Evolutionary conservation across 2,329 filamentous ascomycete species (phyloP), one percentile per base, ranked within the genome.

Genomic region (Cladorrhinum sp.): DNA sequence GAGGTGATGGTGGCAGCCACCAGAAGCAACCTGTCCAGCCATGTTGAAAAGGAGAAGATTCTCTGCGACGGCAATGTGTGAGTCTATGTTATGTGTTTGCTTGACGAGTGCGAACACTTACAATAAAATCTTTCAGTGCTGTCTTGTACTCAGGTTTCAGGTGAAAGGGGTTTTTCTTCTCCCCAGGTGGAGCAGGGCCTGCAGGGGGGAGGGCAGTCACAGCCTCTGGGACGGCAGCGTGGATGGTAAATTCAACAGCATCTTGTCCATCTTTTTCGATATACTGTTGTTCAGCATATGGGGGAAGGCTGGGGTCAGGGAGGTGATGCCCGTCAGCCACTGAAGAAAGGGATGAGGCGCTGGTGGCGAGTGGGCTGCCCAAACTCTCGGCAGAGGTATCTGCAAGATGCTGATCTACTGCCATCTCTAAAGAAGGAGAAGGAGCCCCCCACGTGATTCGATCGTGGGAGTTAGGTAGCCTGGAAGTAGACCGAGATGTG

Each of bases 31-130:
- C 79, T 76, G 64, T 86, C 83, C 75, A 78, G 80, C 70, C 74
- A 76, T 57, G 76, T 81, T 16, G 82, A 82, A 73, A 84, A 85
- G 6, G 73, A 71, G 63, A 85, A 86, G 50, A 85, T 77, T n/a
- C 69, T 64, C 71, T 72, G 30, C 12, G 2, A 2, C 9, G 18
- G 9, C 23, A 24, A 57, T 18, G 8, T 49, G 36, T 23, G 33
- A 16, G 36, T 42, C 10, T 42, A 14, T 42, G 36, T 46, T 46
- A 20, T 16, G 12, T 4, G 12, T 21, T 33, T 16, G 14, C 14
- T 20, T 16, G 8, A 52, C 20, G 36, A 23, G 28, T 57, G 16
- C 18, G 12, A 9, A 12, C 8, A 58, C 65, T 60, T 48, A 69
- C 67, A 9, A 63, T 39, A 24, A 68, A 69, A 26, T 69, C 65